A percentile compares a stretch with the other conserved stretches of the same genome.
phyloP scores from a whole-genome alignment of 257 asterid species.

The Nemophila menziesii region DNA sequence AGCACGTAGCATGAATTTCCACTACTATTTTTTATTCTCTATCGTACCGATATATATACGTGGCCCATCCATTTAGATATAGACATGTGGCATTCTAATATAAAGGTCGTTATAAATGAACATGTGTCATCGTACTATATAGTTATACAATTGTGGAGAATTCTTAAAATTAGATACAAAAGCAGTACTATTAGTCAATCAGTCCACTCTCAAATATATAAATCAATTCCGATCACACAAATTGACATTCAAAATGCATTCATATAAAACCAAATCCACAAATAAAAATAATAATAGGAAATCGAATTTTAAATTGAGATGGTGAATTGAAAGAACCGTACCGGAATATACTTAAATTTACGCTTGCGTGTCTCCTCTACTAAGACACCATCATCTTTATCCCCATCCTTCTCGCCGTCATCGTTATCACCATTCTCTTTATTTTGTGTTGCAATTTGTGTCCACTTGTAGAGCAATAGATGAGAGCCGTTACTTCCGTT shows the following conservation, averaged over 20 bases:
- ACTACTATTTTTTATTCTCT: too few relatives aligned
- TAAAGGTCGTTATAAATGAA: too few relatives aligned
- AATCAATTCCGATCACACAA: too few relatives aligned
- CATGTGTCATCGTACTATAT: too few relatives aligned
- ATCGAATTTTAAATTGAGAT: neutral
- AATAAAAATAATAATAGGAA: slow-evolving; percentile 1
- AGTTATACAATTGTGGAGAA: too few relatives aligned
- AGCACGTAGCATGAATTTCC: too few relatives aligned
- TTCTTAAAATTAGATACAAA: too few relatives aligned
- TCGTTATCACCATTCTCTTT: slow-evolving; percentile 17
- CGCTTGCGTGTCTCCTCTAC: slow-evolving; percentile 61
- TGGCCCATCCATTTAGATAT: too few relatives aligned
- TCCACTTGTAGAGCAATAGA: slow-evolving; percentile 70
- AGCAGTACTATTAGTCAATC: too few relatives aligned
- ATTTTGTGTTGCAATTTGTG: slow-evolving; percentile 42
- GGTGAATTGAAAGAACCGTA: slow-evolving; percentile 19
- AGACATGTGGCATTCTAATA: too few relatives aligned
- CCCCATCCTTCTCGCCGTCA: slow-evolving; percentile 24
- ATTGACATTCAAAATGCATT: neutral
- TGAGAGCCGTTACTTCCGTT: slow-evolving; percentile 48
- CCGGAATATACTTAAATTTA: slow-evolving; percentile 89
- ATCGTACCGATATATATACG: too few relatives aligned
- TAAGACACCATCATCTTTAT: slow-evolving; percentile 27
- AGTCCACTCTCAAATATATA: too few relatives aligned
- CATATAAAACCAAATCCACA: neutral